Evolutionary conservation across 805 yeast species (phyloP), one percentile per base, ranked within the genome.

Genomic region (Cyberlindnera sargentensis): DNA sequence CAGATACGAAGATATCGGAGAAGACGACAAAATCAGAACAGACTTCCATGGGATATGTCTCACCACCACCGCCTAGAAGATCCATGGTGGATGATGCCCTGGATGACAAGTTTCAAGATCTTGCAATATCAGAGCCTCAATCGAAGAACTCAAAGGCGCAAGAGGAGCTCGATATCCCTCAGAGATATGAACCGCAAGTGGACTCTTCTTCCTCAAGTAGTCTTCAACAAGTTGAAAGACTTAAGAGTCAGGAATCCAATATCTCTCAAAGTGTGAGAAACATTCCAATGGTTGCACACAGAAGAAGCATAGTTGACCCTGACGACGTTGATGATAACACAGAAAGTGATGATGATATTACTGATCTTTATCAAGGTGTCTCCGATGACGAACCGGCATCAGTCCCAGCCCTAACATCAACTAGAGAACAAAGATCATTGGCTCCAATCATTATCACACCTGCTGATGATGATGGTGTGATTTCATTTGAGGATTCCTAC

Each of bases 231-330:
- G 20, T 37, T 8, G 40, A 37, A 7, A 37, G 34, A 11, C 27
- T 15, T 10, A 23, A 6, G 26, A 31, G 29, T 30, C 34, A 20
- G 11, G 24, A 9, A 10, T 37, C 40, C n/a, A 40, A 41, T 4
- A n/a, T 42, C 15, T 24, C 44, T 3, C 39, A 48, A 23, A 52
- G 57, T 2, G 11, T 52, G 20, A 42, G 43, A 36, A 56, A 63
- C 10, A 58, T 67, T 32, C 61, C 63, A 31, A 61, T 65, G 34
- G 56, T 60, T 20, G 58, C 62, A 0, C 69, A 64, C 41, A 53
- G 56, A 45, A 60, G 51, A 34, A 59, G 63, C 10, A 31, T 48
- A 10, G 24, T 35, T 8, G 64, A 63, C 28, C 55, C 52, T 37
- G 45, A 44, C 10, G 42, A 47, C 5, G 50, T 44, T 4, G 62